Conservation (phyloP, 129 eudicot genomes). For the Erigeron canadensis region DNA sequence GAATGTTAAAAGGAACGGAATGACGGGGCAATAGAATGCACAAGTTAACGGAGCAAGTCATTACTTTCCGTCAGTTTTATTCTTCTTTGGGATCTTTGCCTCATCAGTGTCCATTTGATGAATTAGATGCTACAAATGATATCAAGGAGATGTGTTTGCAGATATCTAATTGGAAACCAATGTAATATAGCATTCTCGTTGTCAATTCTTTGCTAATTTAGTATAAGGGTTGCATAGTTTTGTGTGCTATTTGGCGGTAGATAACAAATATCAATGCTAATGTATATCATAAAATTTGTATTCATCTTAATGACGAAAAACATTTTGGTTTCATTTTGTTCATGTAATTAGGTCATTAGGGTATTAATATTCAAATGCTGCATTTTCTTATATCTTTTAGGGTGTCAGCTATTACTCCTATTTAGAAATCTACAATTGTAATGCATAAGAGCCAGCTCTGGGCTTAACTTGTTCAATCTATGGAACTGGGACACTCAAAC, state of each 20-base stretch:
- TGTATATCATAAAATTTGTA: conserved; percentile 12
- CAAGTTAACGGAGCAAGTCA: conserved; percentile 1
- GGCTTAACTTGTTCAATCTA: not conserved
- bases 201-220: conserved; percentile 29
- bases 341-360: not conserved
- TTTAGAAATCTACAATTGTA: too few species aligned
- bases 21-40: not conserved
- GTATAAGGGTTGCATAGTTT: conserved; percentile 23
- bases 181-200: conserved; percentile 24
- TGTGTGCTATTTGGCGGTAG: conserved; percentile 19
- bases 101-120: conserved; percentile 22
- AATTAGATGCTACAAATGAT: conserved; percentile 13
- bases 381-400: not conserved
- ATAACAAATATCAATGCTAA: conserved; percentile 20
- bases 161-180: conserved; percentile 29
- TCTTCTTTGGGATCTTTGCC: not conserved
- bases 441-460: too few species aligned
- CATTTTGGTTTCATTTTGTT: conserved; percentile 5
- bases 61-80: not conserved
- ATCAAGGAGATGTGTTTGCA: conserved; percentile 21
- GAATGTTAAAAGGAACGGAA: not conserved
- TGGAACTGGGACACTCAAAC: not conserved
- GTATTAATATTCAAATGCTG: not conserved
- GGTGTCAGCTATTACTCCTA: too few species aligned
- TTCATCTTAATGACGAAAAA: conserved; percentile 17